Base-by-base conservation (phyloP, 768 basidiomycete genomes). In the Sarcodon aspratus region DNA sequence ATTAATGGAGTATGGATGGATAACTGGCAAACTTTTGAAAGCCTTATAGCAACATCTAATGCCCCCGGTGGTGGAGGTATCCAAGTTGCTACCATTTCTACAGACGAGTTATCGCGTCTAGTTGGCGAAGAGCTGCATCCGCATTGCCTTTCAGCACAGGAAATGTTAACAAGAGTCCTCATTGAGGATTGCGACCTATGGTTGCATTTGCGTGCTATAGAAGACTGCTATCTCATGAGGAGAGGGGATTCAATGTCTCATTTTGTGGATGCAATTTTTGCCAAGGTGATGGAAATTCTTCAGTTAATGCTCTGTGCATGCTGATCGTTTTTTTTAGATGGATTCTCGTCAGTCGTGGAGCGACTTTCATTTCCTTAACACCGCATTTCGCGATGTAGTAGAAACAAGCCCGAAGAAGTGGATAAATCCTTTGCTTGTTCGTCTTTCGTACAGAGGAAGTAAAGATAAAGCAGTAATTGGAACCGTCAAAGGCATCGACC, bases 331-430 rank as follows among this genome's bases (percentile, higher is more conserved):
- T n/a, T 27, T 27, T 27, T 48, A 90, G 86, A 88, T 90, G 77
- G 85, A 91, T 54, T 67, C 67, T n/a, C 69, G 73, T 44, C 78
- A 82, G 57, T 46, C 57, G 3, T 92, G 88, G 88, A 72, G 65
- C 43, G 89, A 91, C 58, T 88, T 87, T 59, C 89, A 92, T 64
- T 86, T 85, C 63, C 61, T 91, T 48, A 91, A 91, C 57, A 81
- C 77, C 31, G 78, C 82, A 9, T 88, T 92, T 59, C 68, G 69
- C 15, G 84, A 89, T 45, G 72, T 83, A 31, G 69, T 81, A 35
- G 72, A 77, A 53, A 69, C 76, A 13, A 62, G 68, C n/a, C 55
- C 66, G 6, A 66, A 68, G 44, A 64, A 66, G 42, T 83, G 81
- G 79, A 73, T 89, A 44, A 76, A 85, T 36, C 57, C 78, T 0